Evolutionary conservation across 1,139 yeast species (phyloP), one percentile per base, ranked within the genome.

Genomic region (Komagataea norvegica): DNA sequence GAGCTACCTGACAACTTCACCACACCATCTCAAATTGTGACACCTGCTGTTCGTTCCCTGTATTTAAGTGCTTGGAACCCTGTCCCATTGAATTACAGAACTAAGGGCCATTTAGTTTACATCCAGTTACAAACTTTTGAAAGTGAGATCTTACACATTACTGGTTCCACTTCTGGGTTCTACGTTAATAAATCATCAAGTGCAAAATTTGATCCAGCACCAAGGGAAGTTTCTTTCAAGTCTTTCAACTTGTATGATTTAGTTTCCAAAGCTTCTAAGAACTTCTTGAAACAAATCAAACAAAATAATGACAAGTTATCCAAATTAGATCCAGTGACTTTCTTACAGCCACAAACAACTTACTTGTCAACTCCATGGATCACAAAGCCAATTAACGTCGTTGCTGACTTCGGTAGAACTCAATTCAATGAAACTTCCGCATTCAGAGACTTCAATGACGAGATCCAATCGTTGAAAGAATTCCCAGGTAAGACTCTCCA

Each of bases 41-140:
- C 60, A 2, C 66, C 70, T 33, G 59, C 64, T 41, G 54, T 62
- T n/a, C 71, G 74, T 34, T 67, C 71, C 10, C 67, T 88, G 44
- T 72, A 69, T 38, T 58, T 87, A 34, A 84, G 96, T n/a, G 77
- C 77, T 41, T 89, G 96, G 93, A 80, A 86, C 46, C 93, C 95
- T 10, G 87, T 82, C 15, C 88, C 95, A n/a, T 66, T 71, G 33
- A 60, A 65, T 21, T 61, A 61, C 46, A 79, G 73, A 55, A 47
- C 71, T 22, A 74, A 72, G 55, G 98, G 97, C 20, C 95, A 89
- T 56, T 68, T 89, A 54, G 67, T 83, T 43, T 91, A 91, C 60
- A 67, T 91, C 51, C 75, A 76, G 38, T 69, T 77, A 34, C 81
- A 76, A 53, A 85, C 96, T 28, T 67, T 84, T 48, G 97, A 91